Evolutionary conservation across 129 eudicot species (phyloP), one percentile per base, ranked within the genome.

Genomic region (Mikania micrantha): DNA sequence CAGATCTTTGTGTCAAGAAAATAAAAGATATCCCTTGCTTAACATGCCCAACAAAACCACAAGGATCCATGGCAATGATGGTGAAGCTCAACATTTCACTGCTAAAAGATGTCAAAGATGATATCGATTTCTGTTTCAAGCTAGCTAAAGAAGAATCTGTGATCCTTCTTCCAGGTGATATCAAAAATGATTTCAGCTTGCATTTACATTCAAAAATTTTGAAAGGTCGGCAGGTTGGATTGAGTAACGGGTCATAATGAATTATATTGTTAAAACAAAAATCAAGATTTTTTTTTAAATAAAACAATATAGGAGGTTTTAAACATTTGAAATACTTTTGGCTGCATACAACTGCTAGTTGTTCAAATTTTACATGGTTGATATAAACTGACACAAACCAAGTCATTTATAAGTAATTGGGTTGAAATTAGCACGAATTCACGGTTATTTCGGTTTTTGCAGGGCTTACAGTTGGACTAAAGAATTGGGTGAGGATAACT

Each of bases 11-110:
- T 49, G 79, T 64, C 66, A 59, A 79, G 34, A 85, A 65, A 77
- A 73, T 93, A 66, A 78, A 82, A 73, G 95, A 88, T 29, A 86
- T 93, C 47, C 87, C 82, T 54, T 82, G 90, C 79, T 79, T 93
- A 47, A 88, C 77, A 40, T 88, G 96, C 70, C 91, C 96, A 10
- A 71, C 68, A 54, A 88, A 86, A 78, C 96, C 98, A 5, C 82
- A 88, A 67, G 98, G 98, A 59, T 88, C 98, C 11, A 93, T 93
- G 98, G 83, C 98, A 9, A 71, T 93, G 64, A 93, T 93, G 98
- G 95, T 84, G 66, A 88, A 84, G 61, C 71, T 92, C 49, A 82
- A 85, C 69, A 67, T 85, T 19, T 80, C 89, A 2, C 35, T 82
- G 63, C 81, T 92, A 56, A 78, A 80, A 66, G 95, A 88, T 60